These are phyloP conservation scores for Pythium brassicae DNA, from an alignment of 352 stramenopile genomes.

Conservation along the genomic window DNA sequence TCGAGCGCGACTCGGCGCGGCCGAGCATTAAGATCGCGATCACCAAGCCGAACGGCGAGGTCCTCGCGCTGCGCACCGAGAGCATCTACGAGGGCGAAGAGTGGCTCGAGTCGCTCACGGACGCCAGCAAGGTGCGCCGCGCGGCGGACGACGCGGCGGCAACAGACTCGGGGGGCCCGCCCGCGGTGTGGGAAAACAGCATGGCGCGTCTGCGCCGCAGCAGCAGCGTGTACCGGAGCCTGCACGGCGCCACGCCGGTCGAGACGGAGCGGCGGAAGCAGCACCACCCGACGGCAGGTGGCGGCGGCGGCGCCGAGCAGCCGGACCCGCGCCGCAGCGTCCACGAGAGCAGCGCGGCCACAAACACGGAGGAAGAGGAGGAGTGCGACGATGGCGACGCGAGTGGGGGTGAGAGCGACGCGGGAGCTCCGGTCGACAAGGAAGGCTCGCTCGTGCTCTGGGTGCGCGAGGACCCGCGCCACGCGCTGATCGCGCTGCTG, in stretches of 20 bases:
- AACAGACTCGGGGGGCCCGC: too few species aligned
- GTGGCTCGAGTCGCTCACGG: conserved; percentile 72
- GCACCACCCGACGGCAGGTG: neutral
- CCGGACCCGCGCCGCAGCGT: conserved; percentile 10
- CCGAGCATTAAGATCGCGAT: conserved; percentile 72
- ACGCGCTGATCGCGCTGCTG: conserved; percentile 52
- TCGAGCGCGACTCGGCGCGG: conserved; percentile 36
- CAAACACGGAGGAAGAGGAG: conserved; percentile 17
- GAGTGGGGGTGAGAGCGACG: conserved; percentile 16
- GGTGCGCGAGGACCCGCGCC: conserved; percentile 62
- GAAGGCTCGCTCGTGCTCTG: conserved; percentile 65
- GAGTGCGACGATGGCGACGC: conserved; percentile 20
- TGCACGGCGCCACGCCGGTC: conserved; percentile 4
- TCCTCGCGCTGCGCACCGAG: conserved; percentile 64
- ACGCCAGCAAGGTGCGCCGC: conserved; percentile 54
- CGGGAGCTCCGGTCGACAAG: conserved; percentile 43
- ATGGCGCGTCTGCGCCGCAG: conserved; percentile 25
- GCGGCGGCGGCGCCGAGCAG: neutral
- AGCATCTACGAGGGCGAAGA: conserved; percentile 81
- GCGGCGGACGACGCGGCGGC: conserved; percentile 10
- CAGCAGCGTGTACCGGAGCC: conserved; percentile 13
- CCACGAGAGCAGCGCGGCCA: conserved; percentile 1
- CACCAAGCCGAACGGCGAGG: conserved; percentile 59
- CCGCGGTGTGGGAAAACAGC: conserved; percentile 31
- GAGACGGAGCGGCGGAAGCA: conserved; percentile 4